These are phyloP conservation scores for Myriosclerotinia curreyana DNA, from an alignment of 2,329 filamentous ascomycete genomes.

Conservation along the genomic window DNA sequence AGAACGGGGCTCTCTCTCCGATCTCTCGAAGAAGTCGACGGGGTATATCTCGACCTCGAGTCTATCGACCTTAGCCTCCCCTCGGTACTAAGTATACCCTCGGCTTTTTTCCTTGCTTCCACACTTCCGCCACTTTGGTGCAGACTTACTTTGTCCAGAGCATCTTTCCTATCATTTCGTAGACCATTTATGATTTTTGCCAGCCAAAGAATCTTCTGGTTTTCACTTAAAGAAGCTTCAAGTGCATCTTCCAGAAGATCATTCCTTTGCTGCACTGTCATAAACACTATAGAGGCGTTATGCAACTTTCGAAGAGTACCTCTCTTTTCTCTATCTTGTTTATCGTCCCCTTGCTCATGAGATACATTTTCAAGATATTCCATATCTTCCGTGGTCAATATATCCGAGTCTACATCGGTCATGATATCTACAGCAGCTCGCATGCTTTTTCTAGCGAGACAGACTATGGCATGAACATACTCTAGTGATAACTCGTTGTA, in stretches of 20 bases:
- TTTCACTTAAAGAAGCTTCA: background rate
- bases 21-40: background rate
- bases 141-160: background rate
- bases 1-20: background rate
- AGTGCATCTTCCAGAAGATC: background rate
- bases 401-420: background rate
- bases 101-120: background rate
- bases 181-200: background rate
- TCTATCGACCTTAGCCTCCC: too few species aligned
- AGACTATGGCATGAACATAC: slow-evolving; percentile 1
- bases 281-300: background rate
- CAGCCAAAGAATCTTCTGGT: background rate
- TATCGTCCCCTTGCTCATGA: background rate
- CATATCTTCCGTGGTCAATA: background rate
- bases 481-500: background rate
- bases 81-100: background rate
- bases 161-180: background rate
- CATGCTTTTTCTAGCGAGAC: background rate
- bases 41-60: too few species aligned
- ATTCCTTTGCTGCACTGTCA: background rate
- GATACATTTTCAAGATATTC: background rate
- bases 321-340: background rate
- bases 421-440: background rate
- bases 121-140: background rate
- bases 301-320: background rate